phyloP scores from a whole-genome alignment of 1,139 yeast species.

The Yamadazyma trypodendri region DNA sequence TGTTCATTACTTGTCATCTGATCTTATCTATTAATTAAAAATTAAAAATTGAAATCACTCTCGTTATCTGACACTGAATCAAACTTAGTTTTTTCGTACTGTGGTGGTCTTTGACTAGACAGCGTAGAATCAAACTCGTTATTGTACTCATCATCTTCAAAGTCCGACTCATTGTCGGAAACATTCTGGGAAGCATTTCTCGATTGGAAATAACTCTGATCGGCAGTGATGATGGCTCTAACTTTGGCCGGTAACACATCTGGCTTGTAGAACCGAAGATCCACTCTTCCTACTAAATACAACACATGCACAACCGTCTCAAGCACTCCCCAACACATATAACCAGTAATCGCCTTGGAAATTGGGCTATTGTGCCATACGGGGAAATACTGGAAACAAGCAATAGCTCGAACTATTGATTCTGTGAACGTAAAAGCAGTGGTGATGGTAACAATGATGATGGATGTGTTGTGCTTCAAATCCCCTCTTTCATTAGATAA shows the following conservation, averaged over 20 bases:
- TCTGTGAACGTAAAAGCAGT: constrained; percentile 34
- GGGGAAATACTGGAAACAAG: constrained; percentile 29
- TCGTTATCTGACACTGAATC: constrained; percentile 15
- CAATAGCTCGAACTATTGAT: constrained; percentile 31
- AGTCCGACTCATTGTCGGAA: constrained; percentile 13
- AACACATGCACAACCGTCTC: constrained; percentile 35
- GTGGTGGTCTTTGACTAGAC: constrained; percentile 9
- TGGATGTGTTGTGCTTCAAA: constrained; percentile 36
- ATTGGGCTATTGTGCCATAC: constrained; percentile 12
- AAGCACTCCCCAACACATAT: constrained; percentile 40
- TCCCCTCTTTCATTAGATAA: constrained; percentile 39
- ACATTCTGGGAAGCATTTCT: constrained; percentile 11
- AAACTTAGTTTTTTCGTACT: constrained; percentile 9
- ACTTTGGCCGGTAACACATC: constrained; percentile 40
- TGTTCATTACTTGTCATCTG: too few species aligned
- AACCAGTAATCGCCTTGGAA: constrained; percentile 30
- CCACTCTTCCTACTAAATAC: constrained; percentile 44
- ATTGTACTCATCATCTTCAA: constrained; percentile 9
- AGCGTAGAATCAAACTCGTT: constrained; percentile 6
- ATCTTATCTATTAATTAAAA: too few species aligned
- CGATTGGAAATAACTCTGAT: constrained; percentile 31
- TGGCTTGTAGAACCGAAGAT: constrained; percentile 47
- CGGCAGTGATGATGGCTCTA: constrained; percentile 41
- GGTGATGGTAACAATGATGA: constrained; percentile 30
- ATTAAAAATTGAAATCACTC: constrained; percentile 15